Evolutionary conservation across 1,284 basidiomycete genomes (phyloP).

Genomic region (Porogramme epimiltina): DNA sequence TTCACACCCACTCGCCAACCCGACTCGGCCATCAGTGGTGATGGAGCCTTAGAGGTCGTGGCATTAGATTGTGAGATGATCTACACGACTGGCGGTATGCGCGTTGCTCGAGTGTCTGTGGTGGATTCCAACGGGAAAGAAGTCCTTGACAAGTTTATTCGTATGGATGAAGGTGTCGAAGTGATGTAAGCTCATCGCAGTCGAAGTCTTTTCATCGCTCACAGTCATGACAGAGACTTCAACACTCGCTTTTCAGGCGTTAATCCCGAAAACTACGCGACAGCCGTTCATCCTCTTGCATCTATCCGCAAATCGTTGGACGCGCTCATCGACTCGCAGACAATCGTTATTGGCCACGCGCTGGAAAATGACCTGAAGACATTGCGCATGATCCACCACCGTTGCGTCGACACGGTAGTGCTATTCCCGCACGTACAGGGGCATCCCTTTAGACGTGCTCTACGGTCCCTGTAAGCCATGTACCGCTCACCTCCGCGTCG

Average conservation of each 20-base stretch:
- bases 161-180: slow-evolving; percentile 76
- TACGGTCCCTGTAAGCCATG: slow-evolving; percentile 77
- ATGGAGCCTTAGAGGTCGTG: slow-evolving; percentile 65
- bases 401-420: slow-evolving; percentile 82
- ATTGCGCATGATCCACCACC: slow-evolving; percentile 80
- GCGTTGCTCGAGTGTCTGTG: slow-evolving; percentile 85
- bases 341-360: slow-evolving; percentile 83
- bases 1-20: slow-evolving; percentile 57
- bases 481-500: not conserved
- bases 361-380: slow-evolving; percentile 92
- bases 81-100: slow-evolving; percentile 87
- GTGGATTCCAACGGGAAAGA: slow-evolving; percentile 74
- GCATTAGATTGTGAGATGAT: slow-evolving; percentile 94
- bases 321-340: slow-evolving; percentile 71
- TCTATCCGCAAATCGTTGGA: slow-evolving; percentile 70
- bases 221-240: slow-evolving; percentile 61
- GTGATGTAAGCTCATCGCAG: slow-evolving; percentile 62
- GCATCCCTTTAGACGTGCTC: slow-evolving; percentile 74
- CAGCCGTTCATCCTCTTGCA: slow-evolving; percentile 62
- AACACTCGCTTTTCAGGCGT: slow-evolving; percentile 93
- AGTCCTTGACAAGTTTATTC: slow-evolving; percentile 82
- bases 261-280: slow-evolving; percentile 55
- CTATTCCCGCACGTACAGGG: slow-evolving; percentile 85
- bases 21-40: not conserved
- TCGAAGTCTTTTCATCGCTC: too few species aligned